Conservation (phyloP, 2,329 filamentous ascomycete genomes). For the Sclerotinia sclerotiorum region DNA sequence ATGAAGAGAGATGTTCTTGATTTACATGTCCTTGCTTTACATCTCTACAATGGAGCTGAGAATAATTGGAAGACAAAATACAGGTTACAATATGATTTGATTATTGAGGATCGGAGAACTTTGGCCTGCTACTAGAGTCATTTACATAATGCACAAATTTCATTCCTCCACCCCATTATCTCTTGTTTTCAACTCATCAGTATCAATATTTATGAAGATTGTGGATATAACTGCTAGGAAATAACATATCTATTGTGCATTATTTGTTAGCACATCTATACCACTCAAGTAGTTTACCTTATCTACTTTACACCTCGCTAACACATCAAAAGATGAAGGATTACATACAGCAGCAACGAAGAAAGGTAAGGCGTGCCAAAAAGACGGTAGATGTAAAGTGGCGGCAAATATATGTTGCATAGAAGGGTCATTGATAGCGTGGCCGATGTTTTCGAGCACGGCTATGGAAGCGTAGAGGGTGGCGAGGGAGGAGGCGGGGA, state of each 20-base stretch:
- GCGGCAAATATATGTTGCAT: conserved; percentile 38
- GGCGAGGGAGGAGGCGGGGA: conserved; percentile 34
- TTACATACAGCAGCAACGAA: conserved; percentile 39
- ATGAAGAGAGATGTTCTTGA: too few species aligned
- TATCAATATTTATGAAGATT: conserved; percentile 1
- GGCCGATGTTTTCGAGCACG: conserved; percentile 39
- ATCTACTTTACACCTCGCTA: background rate
- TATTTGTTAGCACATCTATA: background rate
- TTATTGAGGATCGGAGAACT: too few species aligned
- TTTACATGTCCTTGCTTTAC: too few species aligned
- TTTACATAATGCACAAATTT: background rate
- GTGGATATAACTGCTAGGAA: conserved; percentile 14
- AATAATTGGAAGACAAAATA: too few species aligned
- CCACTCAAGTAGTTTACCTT: background rate
- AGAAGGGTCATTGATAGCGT: conserved; percentile 37
- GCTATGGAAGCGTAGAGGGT: conserved; percentile 37
- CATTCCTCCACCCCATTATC: background rate
- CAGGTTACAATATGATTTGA: too few species aligned
- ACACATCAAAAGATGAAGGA: background rate
- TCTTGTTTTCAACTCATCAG: background rate
- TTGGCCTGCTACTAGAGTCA: too few species aligned
- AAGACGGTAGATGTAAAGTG: conserved; percentile 29
- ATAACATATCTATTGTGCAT: conserved; percentile 13
- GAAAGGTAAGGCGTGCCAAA: conserved; percentile 38
- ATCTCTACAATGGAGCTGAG: too few species aligned